These are phyloP conservation scores for Aspergillus tubingensis DNA, from an alignment of 2,329 filamentous ascomycete genomes.

Conservation along the genomic window DNA sequence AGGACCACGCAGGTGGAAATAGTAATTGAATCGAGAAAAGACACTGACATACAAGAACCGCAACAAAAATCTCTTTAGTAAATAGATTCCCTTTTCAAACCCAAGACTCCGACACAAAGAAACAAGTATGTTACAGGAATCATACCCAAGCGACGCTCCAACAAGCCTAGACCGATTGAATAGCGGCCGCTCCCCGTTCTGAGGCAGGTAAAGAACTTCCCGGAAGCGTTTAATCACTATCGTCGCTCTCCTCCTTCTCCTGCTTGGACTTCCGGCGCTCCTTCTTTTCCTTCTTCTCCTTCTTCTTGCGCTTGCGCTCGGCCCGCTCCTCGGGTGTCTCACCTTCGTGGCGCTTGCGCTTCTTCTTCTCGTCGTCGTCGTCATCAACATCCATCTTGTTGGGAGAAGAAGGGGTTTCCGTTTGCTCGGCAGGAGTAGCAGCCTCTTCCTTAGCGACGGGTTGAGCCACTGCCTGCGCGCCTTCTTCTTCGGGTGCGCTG, in stretches of 20 bases:
- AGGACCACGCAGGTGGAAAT: constrained; percentile 3
- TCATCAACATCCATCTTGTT: constrained; percentile 48
- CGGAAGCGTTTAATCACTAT: constrained; percentile 43
- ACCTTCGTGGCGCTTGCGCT: constrained; percentile 58
- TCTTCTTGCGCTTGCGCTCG: constrained; percentile 55
- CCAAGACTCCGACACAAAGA: constrained; percentile 41
- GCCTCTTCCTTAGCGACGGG: constrained; percentile 43
- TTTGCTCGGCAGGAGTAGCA: constrained; percentile 27
- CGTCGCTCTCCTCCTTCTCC: constrained; percentile 71
- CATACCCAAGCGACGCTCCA: constrained; percentile 20
- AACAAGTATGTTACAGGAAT: constrained; percentile 45
- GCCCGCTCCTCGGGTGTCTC: constrained; percentile 53
- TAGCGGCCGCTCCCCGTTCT: constrained; percentile 12
- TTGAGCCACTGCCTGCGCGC: constrained; percentile 50
- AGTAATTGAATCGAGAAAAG: constrained; percentile 1
- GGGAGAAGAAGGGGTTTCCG: constrained; percentile 31
- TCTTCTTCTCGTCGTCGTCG: constrained; percentile 51
- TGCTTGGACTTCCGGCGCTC: constrained; percentile 81
- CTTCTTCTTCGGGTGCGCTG: constrained; percentile 53
- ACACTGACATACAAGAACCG: constrained; percentile 17
- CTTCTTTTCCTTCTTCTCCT: constrained; percentile 58
- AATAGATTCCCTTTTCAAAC: constrained; percentile 40
- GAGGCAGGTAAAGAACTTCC: constrained; percentile 25
- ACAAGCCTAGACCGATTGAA: constrained; percentile 4
- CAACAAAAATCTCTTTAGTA: constrained; percentile 25